These are phyloP conservation scores for Microbotryum silenes-acaulis DNA, from an alignment of 1,284 basidiomycete species.

Conservation along the genomic window DNA sequence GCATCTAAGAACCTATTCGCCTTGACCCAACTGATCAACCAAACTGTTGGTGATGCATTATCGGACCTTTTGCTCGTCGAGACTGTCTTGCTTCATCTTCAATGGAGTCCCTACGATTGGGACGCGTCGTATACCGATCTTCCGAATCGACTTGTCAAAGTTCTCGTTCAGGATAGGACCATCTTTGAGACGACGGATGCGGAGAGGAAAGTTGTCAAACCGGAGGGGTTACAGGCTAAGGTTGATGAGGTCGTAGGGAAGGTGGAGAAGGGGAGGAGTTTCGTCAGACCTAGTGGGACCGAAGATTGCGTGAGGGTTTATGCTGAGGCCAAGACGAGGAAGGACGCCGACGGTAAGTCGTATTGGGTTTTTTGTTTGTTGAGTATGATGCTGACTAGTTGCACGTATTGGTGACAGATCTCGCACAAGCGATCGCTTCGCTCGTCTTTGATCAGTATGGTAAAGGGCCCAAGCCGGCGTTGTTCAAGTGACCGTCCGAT, in stretches of 20 bases:
- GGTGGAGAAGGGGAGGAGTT: conserved; percentile 77
- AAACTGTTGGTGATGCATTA: conserved; percentile 95
- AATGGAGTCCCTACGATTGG: conserved; percentile 81
- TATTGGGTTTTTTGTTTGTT: too few relatives aligned
- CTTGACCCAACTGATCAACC: conserved; percentile 83
- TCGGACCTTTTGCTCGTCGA: conserved; percentile 96
- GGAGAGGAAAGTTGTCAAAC: conserved; percentile 76
- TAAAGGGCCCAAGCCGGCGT: not conserved
- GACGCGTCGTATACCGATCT: conserved; percentile 88
- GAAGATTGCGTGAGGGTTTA: conserved; percentile 98
- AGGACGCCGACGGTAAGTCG: conserved; percentile 69
- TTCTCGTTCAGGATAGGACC: conserved; percentile 74
- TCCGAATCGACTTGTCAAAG: conserved; percentile 94
- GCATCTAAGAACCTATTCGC: conserved; percentile 67
- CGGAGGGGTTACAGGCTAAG: conserved; percentile 70
- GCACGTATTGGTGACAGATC: not conserved
- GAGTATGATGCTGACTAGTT: too few relatives aligned
- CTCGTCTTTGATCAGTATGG: not conserved
- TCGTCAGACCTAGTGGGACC: conserved; percentile 94
- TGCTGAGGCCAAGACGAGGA: conserved; percentile 72
- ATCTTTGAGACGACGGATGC: conserved; percentile 89
- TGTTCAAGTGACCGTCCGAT: not conserved
- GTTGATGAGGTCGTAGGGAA: conserved; percentile 76
- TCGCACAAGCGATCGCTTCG: not conserved
- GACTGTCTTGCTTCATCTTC: conserved; percentile 77